Evolutionary conservation across 371 early-diverging fungal genomes (phyloP).

Genomic region (Rhizopus delemar): DNA sequence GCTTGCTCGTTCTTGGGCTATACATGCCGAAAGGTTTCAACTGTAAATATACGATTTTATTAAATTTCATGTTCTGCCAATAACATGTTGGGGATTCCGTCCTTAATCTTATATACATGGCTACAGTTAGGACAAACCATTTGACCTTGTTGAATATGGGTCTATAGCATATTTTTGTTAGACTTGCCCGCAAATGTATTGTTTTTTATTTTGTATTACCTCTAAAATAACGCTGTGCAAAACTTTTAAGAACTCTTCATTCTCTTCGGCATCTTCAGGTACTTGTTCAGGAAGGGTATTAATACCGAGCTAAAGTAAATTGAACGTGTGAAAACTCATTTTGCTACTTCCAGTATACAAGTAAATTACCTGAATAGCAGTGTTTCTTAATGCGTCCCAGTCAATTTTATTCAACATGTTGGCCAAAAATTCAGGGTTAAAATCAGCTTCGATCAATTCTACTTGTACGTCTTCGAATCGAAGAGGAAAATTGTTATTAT

Average conservation of each 20-base stretch:
- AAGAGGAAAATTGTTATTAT: constrained; percentile 86
- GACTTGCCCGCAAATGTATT: neutral
- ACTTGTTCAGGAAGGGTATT: constrained; percentile 65
- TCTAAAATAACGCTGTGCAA: constrained; percentile 83
- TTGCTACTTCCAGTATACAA: neutral
- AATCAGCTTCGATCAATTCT: constrained; percentile 82
- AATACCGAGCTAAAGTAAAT: constrained; percentile 55
- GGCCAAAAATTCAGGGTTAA: constrained; percentile 81
- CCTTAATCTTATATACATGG: constrained; percentile 88
- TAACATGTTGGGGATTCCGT: constrained; percentile 97
- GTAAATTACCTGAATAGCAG: constrained; percentile 66
- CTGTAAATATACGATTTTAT: constrained; percentile 22
- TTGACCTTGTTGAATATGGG: constrained; percentile 81
- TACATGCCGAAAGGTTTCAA: constrained; percentile 41
- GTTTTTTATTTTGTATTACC: constrained; percentile 44
- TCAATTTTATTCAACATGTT: constrained; percentile 85
- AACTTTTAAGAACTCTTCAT: constrained; percentile 73
- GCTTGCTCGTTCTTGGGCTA: constrained; percentile 27
- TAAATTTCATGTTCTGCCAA: constrained; percentile 93
- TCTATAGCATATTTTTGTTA: constrained; percentile 47
- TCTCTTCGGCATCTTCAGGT: constrained; percentile 71
- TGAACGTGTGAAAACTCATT: neutral
- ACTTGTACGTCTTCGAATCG: constrained; percentile 81
- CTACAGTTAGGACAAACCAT: constrained; percentile 91
- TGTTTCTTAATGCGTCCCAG: constrained; percentile 79